Percentiles rank a stretch among this genome's conserved stretches.
Evolutionary conservation across 164 flowering plant genomes (phyloP).

Genomic region (Tinospora cordifolia): DNA sequence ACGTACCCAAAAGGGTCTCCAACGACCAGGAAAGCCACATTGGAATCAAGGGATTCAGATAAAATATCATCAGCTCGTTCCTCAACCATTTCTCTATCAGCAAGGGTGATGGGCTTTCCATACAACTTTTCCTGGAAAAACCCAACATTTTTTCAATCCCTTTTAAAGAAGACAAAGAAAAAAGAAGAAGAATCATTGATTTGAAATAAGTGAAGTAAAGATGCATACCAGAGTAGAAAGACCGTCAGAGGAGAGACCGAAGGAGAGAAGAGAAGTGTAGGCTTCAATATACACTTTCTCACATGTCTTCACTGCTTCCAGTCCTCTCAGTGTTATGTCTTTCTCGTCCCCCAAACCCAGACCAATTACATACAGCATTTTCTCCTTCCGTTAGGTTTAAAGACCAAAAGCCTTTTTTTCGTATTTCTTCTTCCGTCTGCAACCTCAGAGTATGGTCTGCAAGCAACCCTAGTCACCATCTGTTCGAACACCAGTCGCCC

Average conservation of each 20-base stretch:
- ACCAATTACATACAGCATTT: slow-evolving; percentile 62
- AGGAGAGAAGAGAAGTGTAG: slow-evolving; percentile 19
- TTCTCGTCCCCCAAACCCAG: slow-evolving; percentile 81
- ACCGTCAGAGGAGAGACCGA: slow-evolving; percentile 45
- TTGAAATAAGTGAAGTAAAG: background rate
- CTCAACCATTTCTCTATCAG: slow-evolving; percentile 91
- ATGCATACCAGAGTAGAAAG: slow-evolving; percentile 56
- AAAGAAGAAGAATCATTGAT: background rate
- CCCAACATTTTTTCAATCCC: background rate
- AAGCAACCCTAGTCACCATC: too few relatives aligned
- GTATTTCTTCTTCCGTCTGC: too few relatives aligned
- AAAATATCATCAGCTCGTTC: slow-evolving; percentile 68
- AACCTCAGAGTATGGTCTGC: too few relatives aligned
- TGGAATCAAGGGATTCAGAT: slow-evolving; percentile 42
- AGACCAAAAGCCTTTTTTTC: too few relatives aligned
- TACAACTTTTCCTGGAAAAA: slow-evolving; percentile 13
- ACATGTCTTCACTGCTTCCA: slow-evolving; percentile 76
- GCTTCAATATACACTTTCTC: slow-evolving; percentile 73
- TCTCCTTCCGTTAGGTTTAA: background rate
- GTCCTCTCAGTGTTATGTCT: slow-evolving; percentile 76
- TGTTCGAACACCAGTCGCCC: too few relatives aligned
- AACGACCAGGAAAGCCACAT: slow-evolving; percentile 90
- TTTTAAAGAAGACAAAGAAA: background rate
- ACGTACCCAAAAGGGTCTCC: slow-evolving; percentile 95
- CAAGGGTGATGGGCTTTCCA: slow-evolving; percentile 35